Evolutionary conservation across 768 basidiomycete species (phyloP).

Genomic region (Sarcodon aspratus): DNA sequence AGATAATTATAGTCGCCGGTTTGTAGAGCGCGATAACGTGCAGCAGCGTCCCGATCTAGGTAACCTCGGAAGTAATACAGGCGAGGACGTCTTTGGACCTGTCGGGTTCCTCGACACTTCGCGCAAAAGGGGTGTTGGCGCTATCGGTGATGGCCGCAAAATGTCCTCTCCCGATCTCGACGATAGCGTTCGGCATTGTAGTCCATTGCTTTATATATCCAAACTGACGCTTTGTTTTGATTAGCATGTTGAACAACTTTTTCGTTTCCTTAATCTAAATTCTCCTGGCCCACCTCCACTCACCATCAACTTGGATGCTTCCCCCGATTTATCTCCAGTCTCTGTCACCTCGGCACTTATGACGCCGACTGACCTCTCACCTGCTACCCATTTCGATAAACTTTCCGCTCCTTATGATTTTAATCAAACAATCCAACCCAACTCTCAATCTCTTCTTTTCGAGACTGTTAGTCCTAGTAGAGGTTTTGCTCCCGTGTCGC

Average conservation of each 20-base stretch:
- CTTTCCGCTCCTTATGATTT: slow-evolving; percentile 42
- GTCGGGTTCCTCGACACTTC: slow-evolving; percentile 22
- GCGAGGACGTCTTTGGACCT: slow-evolving; percentile 61
- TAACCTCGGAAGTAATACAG: slow-evolving; percentile 21
- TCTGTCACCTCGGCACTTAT: slow-evolving; percentile 61
- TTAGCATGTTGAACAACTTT: slow-evolving; percentile 72
- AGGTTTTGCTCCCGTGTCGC: slow-evolving; percentile 10
- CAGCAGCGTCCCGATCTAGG: slow-evolving; percentile 14
- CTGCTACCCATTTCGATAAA: slow-evolving; percentile 52
- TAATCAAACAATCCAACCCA: slow-evolving; percentile 15
- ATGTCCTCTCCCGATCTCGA: slow-evolving; percentile 45
- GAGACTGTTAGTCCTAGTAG: slow-evolving; percentile 28
- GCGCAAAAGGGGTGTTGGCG: slow-evolving; percentile 46
- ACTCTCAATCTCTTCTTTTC: slow-evolving; percentile 30
- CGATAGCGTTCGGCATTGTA: slow-evolving; percentile 32
- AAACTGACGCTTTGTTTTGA: slow-evolving; percentile 11
- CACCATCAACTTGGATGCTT: slow-evolving; percentile 29
- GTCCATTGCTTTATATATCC: slow-evolving; percentile 7
- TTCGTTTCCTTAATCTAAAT: slow-evolving; percentile 69
- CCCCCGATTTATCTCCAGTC: slow-evolving; percentile 64
- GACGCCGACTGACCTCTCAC: slow-evolving; percentile 68
- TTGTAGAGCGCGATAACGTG: slow-evolving; percentile 18
- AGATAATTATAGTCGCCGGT: slow-evolving; percentile 43
- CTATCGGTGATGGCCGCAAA: slow-evolving; percentile 74
- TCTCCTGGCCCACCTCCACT: slow-evolving; percentile 46